Conservation (phyloP, 2,329 filamentous ascomycete genomes). For the Aspergillus oerlinghausenensis region DNA sequence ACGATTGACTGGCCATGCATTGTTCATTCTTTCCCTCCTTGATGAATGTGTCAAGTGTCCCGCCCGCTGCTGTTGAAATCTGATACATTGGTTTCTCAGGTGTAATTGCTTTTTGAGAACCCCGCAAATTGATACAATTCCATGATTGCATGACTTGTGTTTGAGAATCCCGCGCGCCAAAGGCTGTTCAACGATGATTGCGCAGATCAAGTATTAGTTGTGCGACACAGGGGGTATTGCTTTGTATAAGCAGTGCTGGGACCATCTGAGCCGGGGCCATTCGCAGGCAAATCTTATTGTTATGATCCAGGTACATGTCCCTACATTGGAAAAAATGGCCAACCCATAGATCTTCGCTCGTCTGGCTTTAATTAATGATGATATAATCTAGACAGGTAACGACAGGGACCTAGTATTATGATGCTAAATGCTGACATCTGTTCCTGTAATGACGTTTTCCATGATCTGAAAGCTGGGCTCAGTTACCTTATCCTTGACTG, state of each 20-base stretch:
- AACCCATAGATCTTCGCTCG: not conserved
- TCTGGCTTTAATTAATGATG: not conserved
- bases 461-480: not conserved
- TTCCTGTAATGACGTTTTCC: not conserved
- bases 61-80: not conserved
- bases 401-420: not conserved
- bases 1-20: not conserved
- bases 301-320: not conserved
- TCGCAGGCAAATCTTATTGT: not conserved
- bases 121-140: not conserved
- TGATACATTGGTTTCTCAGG: not conserved
- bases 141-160: not conserved
- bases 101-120: not conserved
- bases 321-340: not conserved
- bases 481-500: not conserved
- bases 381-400: not conserved
- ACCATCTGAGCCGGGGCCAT: not conserved
- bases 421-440: not conserved
- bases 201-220: conserved; percentile 1
- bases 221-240: conserved; percentile 4
- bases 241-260: conserved; percentile 2
- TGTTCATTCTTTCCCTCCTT: not conserved
- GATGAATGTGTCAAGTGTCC: not conserved
- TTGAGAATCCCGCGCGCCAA: conserved; percentile 9
- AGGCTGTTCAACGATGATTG: conserved; percentile 5